Base-by-base conservation (phyloP, 768 basidiomycete species). In the Panaeolus cyanescens region DNA sequence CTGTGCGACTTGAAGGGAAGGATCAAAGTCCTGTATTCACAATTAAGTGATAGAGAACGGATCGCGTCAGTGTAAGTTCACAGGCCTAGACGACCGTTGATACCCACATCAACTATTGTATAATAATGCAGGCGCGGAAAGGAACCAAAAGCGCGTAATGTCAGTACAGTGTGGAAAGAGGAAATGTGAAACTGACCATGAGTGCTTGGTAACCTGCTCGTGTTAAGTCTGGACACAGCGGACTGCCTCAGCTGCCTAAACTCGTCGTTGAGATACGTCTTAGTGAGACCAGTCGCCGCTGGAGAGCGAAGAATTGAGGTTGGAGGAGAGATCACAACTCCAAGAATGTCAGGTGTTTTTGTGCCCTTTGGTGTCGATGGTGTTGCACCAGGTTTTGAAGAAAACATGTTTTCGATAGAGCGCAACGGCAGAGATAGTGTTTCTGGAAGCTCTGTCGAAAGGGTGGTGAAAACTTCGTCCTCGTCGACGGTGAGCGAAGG, bases 201-300 rank as follows among this genome's bases (percentile, higher is more conserved):
- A 79, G 87, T 88, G 73, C 93, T 94, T 9, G 93, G 93, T 45
- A 94, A 78, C 67, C 93, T 80, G 74, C 92, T 94, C 59, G 92
- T 94, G 68, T 94, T 95, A 71, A 92, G 84, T 67, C 90, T 84
- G 64, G 88, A 84, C 9, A 85, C 83, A 32, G 90, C 83, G 39
- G 79, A 75, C 71, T 88, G 87, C 54, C 92, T 79, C 64, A 92
- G 77, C 69, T 90, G 84, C 57, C 93, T 81, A 67, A 95, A 95
- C 71, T 94, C 92, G 66, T 95, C 93, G 70, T 84, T 89, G 20
- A 71, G 72, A 65, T 95, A 95, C 62, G 83, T 93, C 75, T 93
- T 95, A 10, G 93, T 93, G 28, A 95, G 79, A 17, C 90, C 90
- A 0, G 89, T 90, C 22, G 87, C 85, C 0, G 86, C 87, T 0